Evolutionary conservation across 2,329 filamentous ascomycete species (phyloP), one percentile per base, ranked within the genome.

Genomic region (Claviceps capensis): DNA sequence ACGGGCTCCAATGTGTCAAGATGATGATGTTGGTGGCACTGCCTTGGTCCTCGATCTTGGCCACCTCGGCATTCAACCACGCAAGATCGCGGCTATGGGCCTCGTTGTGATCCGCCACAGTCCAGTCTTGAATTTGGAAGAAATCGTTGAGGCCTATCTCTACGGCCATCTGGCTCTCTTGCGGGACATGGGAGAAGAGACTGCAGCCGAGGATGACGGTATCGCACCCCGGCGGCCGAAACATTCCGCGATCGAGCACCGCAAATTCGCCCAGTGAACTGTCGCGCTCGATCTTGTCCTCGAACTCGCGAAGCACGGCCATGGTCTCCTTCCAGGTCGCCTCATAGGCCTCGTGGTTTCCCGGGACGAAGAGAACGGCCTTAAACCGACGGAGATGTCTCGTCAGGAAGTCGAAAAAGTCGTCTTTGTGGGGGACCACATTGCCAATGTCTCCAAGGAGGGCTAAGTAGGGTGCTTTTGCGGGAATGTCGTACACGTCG

Each of bases 401-500:
- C 13, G 60, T 65, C 9, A 81, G 60, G 56, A 81, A 82, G 1
- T 37, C 50, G 37, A 72, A 42, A 26, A 34, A 71, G 1, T 71
- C 68, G 14, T 67, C 58, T 43, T 73, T 66, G 53, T 73, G 67
- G 8, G 64, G 54, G 1, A 52, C 57, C 22, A 68, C 49, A 52
- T 71, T 69, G 46, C 77, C 78, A 49, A 82, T 75, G 56, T 81
- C 77, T 22, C 79, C 78, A 0, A 81, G 67, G 0, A 82, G 67
- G 0, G 75, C 77, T 2, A 82, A 67, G 53, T 73, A 70, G 0
- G 73, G 72, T 1, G 76, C 72, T 48, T 63, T 66, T 1, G 73
- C 70, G 0, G 58, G 48, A 22, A 80, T 72, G 2, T 73, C 59
- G 57, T 75, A 81, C 23, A 64, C 22, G 36, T 77, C 71, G 60